These are phyloP conservation scores for Maudiozyma humilis DNA, from an alignment of 1,139 yeast genomes.

Conservation along the genomic window DNA sequence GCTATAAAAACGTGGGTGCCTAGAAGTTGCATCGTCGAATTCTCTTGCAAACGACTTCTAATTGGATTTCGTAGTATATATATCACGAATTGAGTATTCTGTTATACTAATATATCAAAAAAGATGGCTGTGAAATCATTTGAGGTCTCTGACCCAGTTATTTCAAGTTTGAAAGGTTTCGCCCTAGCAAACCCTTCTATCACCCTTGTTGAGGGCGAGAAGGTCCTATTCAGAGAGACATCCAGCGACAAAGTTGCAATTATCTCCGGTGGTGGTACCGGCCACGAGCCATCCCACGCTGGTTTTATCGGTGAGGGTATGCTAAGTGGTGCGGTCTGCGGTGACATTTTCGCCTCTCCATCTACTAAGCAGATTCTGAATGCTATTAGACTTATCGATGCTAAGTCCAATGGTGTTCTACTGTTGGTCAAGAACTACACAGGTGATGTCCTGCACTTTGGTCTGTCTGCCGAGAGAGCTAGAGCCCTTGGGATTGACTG, in stretches of 20 bases:
- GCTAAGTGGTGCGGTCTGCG: slow-evolving; percentile 81
- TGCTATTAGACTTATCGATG: slow-evolving; percentile 42
- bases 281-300: slow-evolving; percentile 91
- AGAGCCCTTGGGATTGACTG: slow-evolving; percentile 65
- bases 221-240: slow-evolving; percentile 48
- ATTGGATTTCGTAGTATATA: too few species aligned
- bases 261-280: slow-evolving; percentile 90
- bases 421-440: slow-evolving; percentile 84
- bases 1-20: too few species aligned
- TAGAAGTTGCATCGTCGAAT: too few species aligned
- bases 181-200: slow-evolving; percentile 62
- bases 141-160: slow-evolving; percentile 49
- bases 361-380: slow-evolving; percentile 77
- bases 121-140: slow-evolving; percentile 28
- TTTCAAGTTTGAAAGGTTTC: slow-evolving; percentile 57
- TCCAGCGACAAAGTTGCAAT: slow-evolving; percentile 49
- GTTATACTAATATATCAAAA: too few species aligned
- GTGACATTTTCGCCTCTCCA: slow-evolving; percentile 86
- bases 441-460: slow-evolving; percentile 89
- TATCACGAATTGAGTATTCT: too few species aligned
- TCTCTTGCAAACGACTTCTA: too few species aligned
- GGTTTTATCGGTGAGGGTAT: slow-evolving; percentile 82
- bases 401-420: slow-evolving; percentile 55
- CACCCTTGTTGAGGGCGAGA: slow-evolving; percentile 55
- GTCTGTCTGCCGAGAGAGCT: slow-evolving; percentile 82